Base-by-base conservation (phyloP, 257 asterid species). In the Apocynum venetum region DNA sequence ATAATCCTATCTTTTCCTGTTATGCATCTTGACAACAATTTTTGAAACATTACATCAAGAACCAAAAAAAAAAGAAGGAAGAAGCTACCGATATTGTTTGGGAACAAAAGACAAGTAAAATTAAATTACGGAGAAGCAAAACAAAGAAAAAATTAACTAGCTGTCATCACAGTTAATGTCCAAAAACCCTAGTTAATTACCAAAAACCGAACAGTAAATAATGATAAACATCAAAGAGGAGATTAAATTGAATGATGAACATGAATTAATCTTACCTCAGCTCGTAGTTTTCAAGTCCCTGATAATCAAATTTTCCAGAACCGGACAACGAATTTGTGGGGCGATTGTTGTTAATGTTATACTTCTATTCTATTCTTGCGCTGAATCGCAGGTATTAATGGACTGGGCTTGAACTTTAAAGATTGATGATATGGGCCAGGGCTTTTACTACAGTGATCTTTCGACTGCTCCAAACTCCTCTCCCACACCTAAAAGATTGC, bases 111-210 rank as follows among this genome's bases (percentile, higher is more conserved):
- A 63, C 3, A 63, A 11, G 69, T 63, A 63, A 10, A 63, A 63
- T 7, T 12, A 43, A 38, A 65, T 14, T 14, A 65, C 48, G 0
- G 3, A 65, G 46, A 65, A 38, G 46, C 38, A 12, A 35, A 4
- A 12, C 43, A 35, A 64, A 6, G 36, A 57, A 35, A 36, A n/a
- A 59, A 5, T 20, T 59, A 65, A 65, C n/a, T 14, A 40, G 3
- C 1, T 65, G 4, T 38, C 4, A 65, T 60, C 66, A 38, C 6
- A 65, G 3, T 43, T 38, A 14, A 65, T 38, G 12, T 41, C 71
- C 71, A 40, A 65, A 65, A 65, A 38, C 71, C 71, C 71, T 65
- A 65, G 49, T 65, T 38, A 65, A 40, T 40, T 13, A 40, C 11
- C 9, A 65, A 10, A 31, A 65, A 57, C 4, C n/a, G 8, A 65